Percentiles rank a stretch among this genome's conserved stretches.
Evolutionary conservation across 148 eudicot genomes (phyloP).

Genomic region (Euryodendron excelsum): DNA sequence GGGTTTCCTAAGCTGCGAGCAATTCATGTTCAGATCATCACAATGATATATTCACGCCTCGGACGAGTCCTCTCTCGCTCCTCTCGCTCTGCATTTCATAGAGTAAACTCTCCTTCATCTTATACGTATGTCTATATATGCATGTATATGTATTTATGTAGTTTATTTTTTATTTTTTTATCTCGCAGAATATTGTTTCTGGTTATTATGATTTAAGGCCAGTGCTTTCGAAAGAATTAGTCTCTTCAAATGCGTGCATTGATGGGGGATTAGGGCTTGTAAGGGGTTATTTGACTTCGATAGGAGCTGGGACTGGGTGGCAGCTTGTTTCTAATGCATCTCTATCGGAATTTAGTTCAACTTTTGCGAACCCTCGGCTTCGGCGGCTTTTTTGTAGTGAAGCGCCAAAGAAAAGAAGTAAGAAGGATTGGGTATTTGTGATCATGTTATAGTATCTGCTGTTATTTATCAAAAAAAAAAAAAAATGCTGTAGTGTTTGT

Average conservation of each 20-base stretch:
- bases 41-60: conserved; percentile 14
- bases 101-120: background rate
- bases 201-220: background rate
- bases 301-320: conserved; percentile 16
- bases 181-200: background rate
- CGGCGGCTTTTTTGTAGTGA: conserved; percentile 37
- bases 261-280: conserved; percentile 19
- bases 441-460: background rate
- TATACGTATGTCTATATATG: too few relatives aligned
- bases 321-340: background rate
- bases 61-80: conserved; percentile 4
- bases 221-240: background rate
- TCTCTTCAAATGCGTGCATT: conserved; percentile 10
- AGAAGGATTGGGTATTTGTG: conserved; percentile 8
- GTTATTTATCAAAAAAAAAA: too few relatives aligned
- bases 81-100: conserved; percentile 6
- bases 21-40: conserved; percentile 1
- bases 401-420: conserved; percentile 44
- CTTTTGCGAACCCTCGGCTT: conserved; percentile 21
- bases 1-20: background rate
- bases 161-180: background rate
- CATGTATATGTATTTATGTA: background rate
- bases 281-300: conserved; percentile 26
- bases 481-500: too few relatives aligned
- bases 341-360: conserved; percentile 11